A percentile compares a stretch with the other conserved stretches of the same genome.
Evolutionary conservation across 805 yeast species (phyloP).

Genomic region (Ogataea angusta): DNA sequence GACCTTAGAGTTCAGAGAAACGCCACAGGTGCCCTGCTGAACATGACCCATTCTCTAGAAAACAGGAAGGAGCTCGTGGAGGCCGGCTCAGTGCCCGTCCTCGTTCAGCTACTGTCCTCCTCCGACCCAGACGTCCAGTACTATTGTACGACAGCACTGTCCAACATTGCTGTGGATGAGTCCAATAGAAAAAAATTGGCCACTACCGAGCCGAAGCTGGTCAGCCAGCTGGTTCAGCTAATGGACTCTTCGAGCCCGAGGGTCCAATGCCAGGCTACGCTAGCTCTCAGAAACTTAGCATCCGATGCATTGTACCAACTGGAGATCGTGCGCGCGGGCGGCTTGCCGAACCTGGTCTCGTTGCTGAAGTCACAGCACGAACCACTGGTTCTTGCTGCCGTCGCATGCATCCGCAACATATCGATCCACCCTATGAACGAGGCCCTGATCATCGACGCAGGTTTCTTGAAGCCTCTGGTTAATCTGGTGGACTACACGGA

Average conservation of each 20-base stretch:
- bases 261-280: conserved; percentile 97
- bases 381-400: conserved; percentile 92
- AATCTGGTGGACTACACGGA: conserved; percentile 77
- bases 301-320: conserved; percentile 94
- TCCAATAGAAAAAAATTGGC: conserved; percentile 82
- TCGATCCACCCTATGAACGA: conserved; percentile 96
- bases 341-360: conserved; percentile 89
- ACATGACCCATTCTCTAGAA: conserved; percentile 97
- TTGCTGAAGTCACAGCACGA: conserved; percentile 85
- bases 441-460: conserved; percentile 93
- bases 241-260: conserved; percentile 94
- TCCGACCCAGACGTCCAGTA: conserved; percentile 96
- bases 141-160: conserved; percentile 95
- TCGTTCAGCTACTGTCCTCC: conserved; percentile 80
- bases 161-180: conserved; percentile 97
- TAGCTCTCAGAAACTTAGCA: conserved; percentile 93
- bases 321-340: conserved; percentile 94
- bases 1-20: conserved; percentile 97
- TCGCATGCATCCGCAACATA: conserved; percentile 95
- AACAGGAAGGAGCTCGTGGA: conserved; percentile 94
- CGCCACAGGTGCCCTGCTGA: conserved; percentile 95
- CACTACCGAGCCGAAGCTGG: conserved; percentile 89
- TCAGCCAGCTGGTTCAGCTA: conserved; percentile 77
- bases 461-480: conserved; percentile 89
- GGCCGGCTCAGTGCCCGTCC: conserved; percentile 97